Evolutionary conservation across 2,329 filamentous ascomycete genomes (phyloP), one percentile per base, ranked within the genome.

Genomic region (Penicillium vulpinum): DNA sequence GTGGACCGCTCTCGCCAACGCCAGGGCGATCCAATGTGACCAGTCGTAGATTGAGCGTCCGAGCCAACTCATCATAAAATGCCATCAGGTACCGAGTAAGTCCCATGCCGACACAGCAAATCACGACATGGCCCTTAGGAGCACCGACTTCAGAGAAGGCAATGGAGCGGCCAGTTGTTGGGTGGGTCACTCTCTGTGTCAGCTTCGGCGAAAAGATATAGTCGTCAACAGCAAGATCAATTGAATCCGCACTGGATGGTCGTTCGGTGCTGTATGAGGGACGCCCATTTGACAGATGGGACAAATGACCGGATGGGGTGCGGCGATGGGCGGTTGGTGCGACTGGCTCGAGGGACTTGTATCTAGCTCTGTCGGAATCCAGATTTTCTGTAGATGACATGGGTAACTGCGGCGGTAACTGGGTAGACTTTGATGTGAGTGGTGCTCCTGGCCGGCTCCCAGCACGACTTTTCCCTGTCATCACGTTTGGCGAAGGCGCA

Each of bases 71-170:
- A 72, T 99, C 94, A 70, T 97, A 99, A 72, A 99, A 99, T 0
- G 92, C 92, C 59, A 91, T 97, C 58, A 99, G 90, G 71, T 94
- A 99, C 74, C 94, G 85, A 11, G 94, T 99, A 67, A 99, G 76
- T 0, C 94, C 94, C 94, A 99, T 99, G 21, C 94, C 94, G 3
- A 99, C 92, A 68, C 94, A 99, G 71, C 94, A 95, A 65, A 99
- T 92, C 2, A 99, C 91, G 3, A 92, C 93, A 63, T 89, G 93
- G 1, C 94, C 94, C 41, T 93, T 86, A 0, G 92, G 87, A 72
- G 97, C 92, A 15, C 94, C 94, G 3, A 99, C 94, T 73, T 99
- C 94, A 0, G 93, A 97, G 70, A 97, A 99, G 0, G 92, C 95
- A 63, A 99, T 97, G 3, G 89, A 82, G 16, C 94, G 86, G 1